Evolutionary conservation across 805 yeast genomes (phyloP), one percentile per base, ranked within the genome.

Genomic region (Clavispora fructus): DNA sequence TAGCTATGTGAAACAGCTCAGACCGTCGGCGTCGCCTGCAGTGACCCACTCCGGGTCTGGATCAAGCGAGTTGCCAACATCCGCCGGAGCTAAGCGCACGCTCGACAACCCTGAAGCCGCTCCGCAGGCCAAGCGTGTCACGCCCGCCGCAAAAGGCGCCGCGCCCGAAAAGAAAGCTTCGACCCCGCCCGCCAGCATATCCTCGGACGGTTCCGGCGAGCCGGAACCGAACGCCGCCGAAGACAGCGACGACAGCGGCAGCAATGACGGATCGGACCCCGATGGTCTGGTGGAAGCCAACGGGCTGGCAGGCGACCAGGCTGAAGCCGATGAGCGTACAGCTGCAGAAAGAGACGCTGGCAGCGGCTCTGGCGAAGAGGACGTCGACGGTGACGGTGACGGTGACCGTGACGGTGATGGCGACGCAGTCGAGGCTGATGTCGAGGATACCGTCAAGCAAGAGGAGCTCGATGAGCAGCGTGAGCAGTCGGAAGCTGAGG

Each of bases 401-500:
- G 23, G n/a, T n/a, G n/a, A n/a, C n/a, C n/a, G n/a, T n/a, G n/a
- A n/a, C n/a, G n/a, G n/a, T n/a, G n/a, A n/a, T 23, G 28, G 6
- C 11, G 40, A 37, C 7, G 37, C 37, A 7, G 39, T 17, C 12
- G 43, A 41, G n/a, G 44, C 40, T 7, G 44, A 42, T 16, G 40
- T 27, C 7, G 44, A 35, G 23, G 44, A 42, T 19, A 11, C 14
- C 7, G 39, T 41, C 14, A 41, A 41, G 38, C 43, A 41, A 29
- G 44, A 35, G 19, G 39, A 35, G 27, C 41, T 26, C 6, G 41
- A 39, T 7, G 41, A 27, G 28, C 41, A 39, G n/a, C 23, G 19
- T 10, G 42, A 40, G 35, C 42, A 40, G 19, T 16, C 17, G 19
- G 48, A 45, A 13, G 45, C 40, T 7, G 44, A 44, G n/a, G 51